Conservation (phyloP, 2,329 filamentous ascomycete species). For the Aureobasidium uvarum region DNA sequence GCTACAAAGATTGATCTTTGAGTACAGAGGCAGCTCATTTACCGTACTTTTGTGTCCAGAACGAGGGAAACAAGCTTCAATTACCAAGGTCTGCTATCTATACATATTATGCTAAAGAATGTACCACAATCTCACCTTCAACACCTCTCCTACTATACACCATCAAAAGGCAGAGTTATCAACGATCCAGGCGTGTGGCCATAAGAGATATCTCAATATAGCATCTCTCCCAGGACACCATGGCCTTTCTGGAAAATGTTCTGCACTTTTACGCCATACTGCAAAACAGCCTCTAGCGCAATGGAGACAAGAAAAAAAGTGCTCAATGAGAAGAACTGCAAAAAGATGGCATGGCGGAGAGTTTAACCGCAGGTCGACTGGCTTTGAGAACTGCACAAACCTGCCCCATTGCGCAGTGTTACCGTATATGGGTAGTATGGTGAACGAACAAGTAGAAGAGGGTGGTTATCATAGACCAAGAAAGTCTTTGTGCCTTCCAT, state of each 20-base stretch:
- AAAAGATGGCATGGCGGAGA: neutral
- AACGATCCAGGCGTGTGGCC: too few species aligned
- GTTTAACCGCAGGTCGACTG: neutral
- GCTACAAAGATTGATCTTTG: conserved; percentile 54
- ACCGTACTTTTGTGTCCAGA: neutral
- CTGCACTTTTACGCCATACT: too few species aligned
- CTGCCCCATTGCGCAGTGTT: neutral
- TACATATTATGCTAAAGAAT: neutral
- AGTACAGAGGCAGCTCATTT: neutral
- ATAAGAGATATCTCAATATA: too few species aligned
- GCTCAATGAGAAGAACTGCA: neutral
- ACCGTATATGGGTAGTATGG: neutral
- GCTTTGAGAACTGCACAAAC: neutral
- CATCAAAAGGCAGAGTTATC: neutral
- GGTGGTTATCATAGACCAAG: neutral
- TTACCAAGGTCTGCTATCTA: too few species aligned
- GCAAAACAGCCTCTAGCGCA: too few species aligned
- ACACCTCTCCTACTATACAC: neutral
- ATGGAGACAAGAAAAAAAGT: too few species aligned
- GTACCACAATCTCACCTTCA: neutral
- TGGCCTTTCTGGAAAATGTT: too few species aligned
- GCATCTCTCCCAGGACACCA: too few species aligned
- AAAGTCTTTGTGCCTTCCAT: neutral
- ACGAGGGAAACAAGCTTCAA: too few species aligned
- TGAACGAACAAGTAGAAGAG: neutral